Conservation (phyloP, 768 basidiomycete species). For the Lyophyllum decastes region DNA sequence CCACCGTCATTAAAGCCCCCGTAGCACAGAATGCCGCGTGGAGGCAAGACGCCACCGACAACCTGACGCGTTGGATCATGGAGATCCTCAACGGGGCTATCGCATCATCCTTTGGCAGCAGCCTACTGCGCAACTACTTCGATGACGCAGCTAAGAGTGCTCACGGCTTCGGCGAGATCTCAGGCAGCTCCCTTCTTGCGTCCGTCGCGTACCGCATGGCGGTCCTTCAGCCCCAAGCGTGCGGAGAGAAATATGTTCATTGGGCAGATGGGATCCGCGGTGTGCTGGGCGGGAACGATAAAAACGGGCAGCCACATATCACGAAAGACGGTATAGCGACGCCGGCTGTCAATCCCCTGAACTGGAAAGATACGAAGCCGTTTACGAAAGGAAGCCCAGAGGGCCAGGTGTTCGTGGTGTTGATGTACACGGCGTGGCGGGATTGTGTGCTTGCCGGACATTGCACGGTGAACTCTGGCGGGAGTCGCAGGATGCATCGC, state of each 20-base stretch:
- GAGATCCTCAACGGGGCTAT: not conserved
- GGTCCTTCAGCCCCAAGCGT: constrained; percentile 31
- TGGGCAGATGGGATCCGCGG: constrained; percentile 38
- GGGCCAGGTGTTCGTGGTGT: constrained; percentile 37
- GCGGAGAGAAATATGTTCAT: constrained; percentile 28
- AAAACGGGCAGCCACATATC: constrained; percentile 27
- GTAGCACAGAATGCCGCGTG: constrained; percentile 23
- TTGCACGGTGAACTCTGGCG: not conserved
- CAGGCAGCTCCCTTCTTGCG: constrained; percentile 42
- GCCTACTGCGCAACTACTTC: constrained; percentile 44
- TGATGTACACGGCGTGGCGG: constrained; percentile 43
- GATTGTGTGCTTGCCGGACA: constrained; percentile 30
- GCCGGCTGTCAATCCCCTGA: constrained; percentile 40
- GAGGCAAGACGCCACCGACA: constrained; percentile 23
- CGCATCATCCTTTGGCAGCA: constrained; percentile 28
- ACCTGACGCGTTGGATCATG: not conserved
- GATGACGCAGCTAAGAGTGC: constrained; percentile 26
- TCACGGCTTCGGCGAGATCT: constrained; percentile 44
- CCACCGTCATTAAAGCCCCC: constrained; percentile 43
- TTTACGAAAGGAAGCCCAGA: constrained; percentile 37
- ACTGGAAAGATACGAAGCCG: constrained; percentile 30
- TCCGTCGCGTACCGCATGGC: constrained; percentile 42
- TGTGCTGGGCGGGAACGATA: constrained; percentile 21
- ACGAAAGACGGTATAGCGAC: constrained; percentile 32
- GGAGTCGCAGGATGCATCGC: constrained; percentile 1